A percentile compares a stretch with the other conserved stretches of the same genome.
Evolutionary conservation across 306 rosid species (phyloP).

Genomic region (Lathyrus aphaca): DNA sequence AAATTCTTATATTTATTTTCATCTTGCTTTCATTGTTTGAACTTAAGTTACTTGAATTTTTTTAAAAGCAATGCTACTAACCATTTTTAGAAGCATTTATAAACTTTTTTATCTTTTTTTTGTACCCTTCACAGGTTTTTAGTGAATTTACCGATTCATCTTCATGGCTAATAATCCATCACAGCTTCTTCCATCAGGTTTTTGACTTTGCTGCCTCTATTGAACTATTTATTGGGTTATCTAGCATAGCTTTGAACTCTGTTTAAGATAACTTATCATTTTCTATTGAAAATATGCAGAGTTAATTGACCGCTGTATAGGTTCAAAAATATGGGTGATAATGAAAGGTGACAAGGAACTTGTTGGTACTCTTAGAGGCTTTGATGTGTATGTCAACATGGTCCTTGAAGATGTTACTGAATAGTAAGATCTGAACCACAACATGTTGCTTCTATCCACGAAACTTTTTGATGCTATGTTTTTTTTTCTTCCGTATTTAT

Average conservation of each 20-base stretch:
- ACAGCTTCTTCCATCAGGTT: constrained; percentile 92
- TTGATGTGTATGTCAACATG: constrained; percentile 97
- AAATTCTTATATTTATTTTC: background rate
- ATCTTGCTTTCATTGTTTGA: constrained; percentile 5
- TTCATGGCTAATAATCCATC: constrained; percentile 91
- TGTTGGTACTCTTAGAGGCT: constrained; percentile 91
- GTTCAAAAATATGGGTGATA: constrained; percentile 97
- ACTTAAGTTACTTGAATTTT: background rate
- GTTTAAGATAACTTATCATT: constrained; percentile 17
- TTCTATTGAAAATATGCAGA: constrained; percentile 60
- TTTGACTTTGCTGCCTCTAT: background rate
- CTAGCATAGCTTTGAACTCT: background rate
- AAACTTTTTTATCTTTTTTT: background rate
- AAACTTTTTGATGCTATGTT: constrained; percentile 5
- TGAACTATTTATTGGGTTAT: background rate
- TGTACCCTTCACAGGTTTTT: constrained; percentile 31
- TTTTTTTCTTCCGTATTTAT: background rate
- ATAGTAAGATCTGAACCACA: constrained; percentile 58
- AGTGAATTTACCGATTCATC: constrained; percentile 6
- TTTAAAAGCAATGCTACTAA: background rate
- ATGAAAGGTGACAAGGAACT: constrained; percentile 99
- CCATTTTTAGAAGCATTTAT: background rate
- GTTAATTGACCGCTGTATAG: constrained; percentile 94
- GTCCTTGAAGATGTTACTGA: constrained; percentile 98
- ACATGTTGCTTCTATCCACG: background rate